A percentile compares a stretch with the other conserved stretches of the same genome.
Conservation (phyloP, 306 rosid genomes). For the Pterocarpus macrocarpus region DNA sequence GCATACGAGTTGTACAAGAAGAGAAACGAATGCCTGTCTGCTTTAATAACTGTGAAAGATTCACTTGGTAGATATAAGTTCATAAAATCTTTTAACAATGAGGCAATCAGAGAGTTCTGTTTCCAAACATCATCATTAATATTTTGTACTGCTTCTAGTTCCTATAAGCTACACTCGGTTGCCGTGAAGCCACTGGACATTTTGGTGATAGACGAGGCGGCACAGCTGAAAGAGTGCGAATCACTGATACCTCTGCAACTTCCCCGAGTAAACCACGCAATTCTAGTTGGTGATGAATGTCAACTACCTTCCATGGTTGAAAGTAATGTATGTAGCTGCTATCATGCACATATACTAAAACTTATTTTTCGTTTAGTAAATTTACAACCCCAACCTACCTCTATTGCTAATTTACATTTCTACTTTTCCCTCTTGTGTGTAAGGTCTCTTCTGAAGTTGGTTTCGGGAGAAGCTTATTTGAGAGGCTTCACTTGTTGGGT, state of each 20-base stretch:
- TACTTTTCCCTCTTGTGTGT: constrained; percentile 1
- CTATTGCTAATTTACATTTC: neutral
- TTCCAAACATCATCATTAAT: constrained; percentile 62
- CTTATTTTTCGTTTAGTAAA: neutral
- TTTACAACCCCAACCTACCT: neutral
- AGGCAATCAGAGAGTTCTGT: constrained; percentile 53
- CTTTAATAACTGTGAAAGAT: constrained; percentile 43
- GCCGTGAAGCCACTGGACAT: constrained; percentile 53
- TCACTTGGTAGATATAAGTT: constrained; percentile 49
- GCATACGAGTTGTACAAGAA: constrained; percentile 1
- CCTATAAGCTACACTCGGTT: constrained; percentile 54
- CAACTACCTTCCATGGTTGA: constrained; percentile 67
- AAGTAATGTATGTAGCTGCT: constrained; percentile 59
- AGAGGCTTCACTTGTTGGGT: constrained; percentile 57
- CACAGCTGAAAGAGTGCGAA: constrained; percentile 75
- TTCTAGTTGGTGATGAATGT: constrained; percentile 79
- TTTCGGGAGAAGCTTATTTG: constrained; percentile 78
- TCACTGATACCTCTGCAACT: constrained; percentile 62
- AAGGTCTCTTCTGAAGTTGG: constrained; percentile 67
- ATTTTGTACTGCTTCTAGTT: constrained; percentile 71
- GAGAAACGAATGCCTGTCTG: constrained; percentile 55
- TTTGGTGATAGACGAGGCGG: constrained; percentile 82
- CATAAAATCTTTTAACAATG: constrained; percentile 2
- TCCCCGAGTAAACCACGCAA: constrained; percentile 56
- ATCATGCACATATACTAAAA: neutral